Percentiles rank a stretch among this genome's conserved stretches.
These are phyloP conservation scores for Conringia planisiliqua DNA, from an alignment of 345 rosid species.

Conservation along the genomic window DNA sequence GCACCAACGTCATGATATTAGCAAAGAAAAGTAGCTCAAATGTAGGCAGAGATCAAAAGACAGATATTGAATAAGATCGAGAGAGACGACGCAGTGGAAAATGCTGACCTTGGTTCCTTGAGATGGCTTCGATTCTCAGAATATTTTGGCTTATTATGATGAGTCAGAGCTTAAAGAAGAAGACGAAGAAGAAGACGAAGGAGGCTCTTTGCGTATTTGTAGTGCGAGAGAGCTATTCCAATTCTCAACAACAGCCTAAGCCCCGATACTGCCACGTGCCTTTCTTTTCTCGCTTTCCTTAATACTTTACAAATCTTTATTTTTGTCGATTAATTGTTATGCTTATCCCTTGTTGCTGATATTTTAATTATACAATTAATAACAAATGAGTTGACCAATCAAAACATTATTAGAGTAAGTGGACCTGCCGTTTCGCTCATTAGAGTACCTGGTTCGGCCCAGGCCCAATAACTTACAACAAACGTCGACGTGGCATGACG, in stretches of 20 bases:
- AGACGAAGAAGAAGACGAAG: background rate
- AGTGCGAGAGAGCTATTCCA: constrained; percentile 13
- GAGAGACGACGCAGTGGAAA: constrained; percentile 4
- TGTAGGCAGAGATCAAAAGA: background rate
- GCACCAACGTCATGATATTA: background rate
- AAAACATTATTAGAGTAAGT: background rate
- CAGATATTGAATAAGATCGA: constrained; percentile 8
- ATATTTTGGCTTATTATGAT: background rate
- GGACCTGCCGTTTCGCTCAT: background rate
- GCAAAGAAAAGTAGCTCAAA: constrained; percentile 15
- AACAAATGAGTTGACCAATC: background rate
- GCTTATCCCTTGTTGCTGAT: background rate
- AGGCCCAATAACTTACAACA: background rate
- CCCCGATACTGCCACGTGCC: constrained; percentile 29
- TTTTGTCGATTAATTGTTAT: background rate
- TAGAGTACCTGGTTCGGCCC: background rate
- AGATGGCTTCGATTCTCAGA: constrained; percentile 9
- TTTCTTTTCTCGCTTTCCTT: background rate
- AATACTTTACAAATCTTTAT: background rate
- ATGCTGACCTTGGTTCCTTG: constrained; percentile 23
- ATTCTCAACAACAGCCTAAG: background rate
- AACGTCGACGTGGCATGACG: background rate
- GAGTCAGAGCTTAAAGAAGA: constrained; percentile 12
- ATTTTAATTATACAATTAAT: background rate
- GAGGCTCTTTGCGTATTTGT: constrained; percentile 24